Evolutionary conservation across 2,329 filamentous ascomycete species (phyloP).

Genomic region (Aspergillus sp.): DNA sequence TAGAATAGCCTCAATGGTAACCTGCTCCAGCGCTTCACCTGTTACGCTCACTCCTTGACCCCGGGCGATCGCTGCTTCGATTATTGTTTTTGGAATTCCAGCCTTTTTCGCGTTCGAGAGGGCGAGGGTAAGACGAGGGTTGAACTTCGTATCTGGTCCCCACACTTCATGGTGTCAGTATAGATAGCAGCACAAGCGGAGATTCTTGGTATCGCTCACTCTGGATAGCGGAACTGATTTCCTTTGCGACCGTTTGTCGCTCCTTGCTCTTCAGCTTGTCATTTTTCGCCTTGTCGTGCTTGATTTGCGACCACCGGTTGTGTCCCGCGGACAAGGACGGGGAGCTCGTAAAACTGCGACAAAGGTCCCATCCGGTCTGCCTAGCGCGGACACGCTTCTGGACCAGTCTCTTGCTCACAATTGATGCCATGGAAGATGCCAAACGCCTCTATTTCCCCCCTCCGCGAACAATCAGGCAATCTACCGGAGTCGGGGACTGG

Average conservation of each 20-base stretch:
- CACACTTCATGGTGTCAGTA: constrained; percentile 55
- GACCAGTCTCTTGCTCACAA: constrained; percentile 21
- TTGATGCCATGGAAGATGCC: constrained; percentile 24
- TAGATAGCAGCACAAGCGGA: background rate
- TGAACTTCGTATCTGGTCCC: constrained; percentile 70
- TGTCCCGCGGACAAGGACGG: constrained; percentile 63
- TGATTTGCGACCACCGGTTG: constrained; percentile 95
- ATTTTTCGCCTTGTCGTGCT: constrained; percentile 86
- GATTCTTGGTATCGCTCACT: constrained; percentile 48
- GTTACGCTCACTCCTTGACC: constrained; percentile 79
- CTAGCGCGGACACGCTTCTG: constrained; percentile 11
- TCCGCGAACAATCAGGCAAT: too few relatives aligned
- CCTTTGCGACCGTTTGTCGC: constrained; percentile 67
- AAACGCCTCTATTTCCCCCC: too few relatives aligned
- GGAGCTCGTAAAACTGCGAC: constrained; percentile 51
- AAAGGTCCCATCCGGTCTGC: constrained; percentile 21
- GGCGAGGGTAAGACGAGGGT: constrained; percentile 71
- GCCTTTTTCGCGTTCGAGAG: constrained; percentile 79
- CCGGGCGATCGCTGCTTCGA: constrained; percentile 82
- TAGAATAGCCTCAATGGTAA: constrained; percentile 78
- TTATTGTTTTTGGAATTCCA: constrained; percentile 77
- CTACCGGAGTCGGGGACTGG: background rate
- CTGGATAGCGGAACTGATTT: constrained; percentile 74
- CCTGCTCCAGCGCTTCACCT: constrained; percentile 72
- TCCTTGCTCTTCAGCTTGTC: constrained; percentile 73